Conservation (phyloP, 2,329 filamentous ascomycete species). For the Fulvia fulva region DNA sequence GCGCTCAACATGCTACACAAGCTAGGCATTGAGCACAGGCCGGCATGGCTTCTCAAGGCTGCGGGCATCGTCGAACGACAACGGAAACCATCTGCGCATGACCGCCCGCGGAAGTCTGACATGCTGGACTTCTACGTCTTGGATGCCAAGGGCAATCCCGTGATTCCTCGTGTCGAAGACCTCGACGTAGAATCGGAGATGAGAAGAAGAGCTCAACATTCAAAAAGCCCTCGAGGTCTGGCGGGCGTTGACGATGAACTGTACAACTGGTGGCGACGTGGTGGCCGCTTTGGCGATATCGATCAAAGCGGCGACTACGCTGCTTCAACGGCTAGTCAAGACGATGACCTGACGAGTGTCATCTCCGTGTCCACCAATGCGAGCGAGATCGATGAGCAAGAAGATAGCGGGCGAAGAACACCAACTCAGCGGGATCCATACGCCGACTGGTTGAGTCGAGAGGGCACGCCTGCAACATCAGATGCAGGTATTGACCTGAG, state of each 20-base stretch:
- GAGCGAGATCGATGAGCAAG: conserved; percentile 43
- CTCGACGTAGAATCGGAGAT: conserved; percentile 81
- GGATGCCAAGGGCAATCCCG: conserved; percentile 50
- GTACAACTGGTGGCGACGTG: conserved; percentile 79
- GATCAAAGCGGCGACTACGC: conserved; percentile 78
- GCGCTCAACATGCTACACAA: conserved; percentile 53
- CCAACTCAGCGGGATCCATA: conserved; percentile 66
- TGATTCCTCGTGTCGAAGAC: conserved; percentile 57
- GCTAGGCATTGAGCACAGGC: conserved; percentile 59
- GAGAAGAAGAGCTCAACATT: conserved; percentile 41
- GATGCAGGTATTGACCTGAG: conserved; percentile 35
- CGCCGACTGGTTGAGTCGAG: conserved; percentile 35
- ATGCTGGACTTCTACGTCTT: conserved; percentile 50
- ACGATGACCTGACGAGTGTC: conserved; percentile 73
- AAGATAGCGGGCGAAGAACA: conserved; percentile 59
- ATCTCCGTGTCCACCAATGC: conserved; percentile 58
- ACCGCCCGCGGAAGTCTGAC: conserved; percentile 15
- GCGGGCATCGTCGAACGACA: conserved; percentile 41
- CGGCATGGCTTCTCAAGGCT: conserved; percentile 59
- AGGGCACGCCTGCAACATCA: conserved; percentile 52
- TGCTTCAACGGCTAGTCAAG: conserved; percentile 58
- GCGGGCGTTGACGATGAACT: conserved; percentile 59
- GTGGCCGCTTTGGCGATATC: conserved; percentile 78
- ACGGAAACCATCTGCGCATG: conserved; percentile 22
- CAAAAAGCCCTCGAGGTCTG: conserved; percentile 28